A percentile compares a stretch with the other conserved stretches of the same genome.
These are phyloP conservation scores for Escovopsis sp. DNA, from an alignment of 2,329 filamentous ascomycete genomes.

Conservation along the genomic window DNA sequence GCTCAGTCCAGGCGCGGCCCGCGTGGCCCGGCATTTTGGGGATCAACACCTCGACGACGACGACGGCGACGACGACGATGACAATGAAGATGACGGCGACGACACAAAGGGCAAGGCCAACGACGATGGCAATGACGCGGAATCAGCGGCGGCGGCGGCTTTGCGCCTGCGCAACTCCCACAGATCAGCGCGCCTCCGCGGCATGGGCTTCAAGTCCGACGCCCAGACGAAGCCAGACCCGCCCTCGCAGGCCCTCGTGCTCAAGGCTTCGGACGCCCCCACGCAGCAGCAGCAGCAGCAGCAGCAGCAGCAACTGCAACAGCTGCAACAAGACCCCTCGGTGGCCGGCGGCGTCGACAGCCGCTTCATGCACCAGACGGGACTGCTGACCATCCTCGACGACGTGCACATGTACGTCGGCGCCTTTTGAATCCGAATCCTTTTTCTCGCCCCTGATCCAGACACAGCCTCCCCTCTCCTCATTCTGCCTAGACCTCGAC, in stretches of 20 bases:
- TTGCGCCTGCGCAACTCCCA: constrained; percentile 37
- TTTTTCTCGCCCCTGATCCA: background rate
- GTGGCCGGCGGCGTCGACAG: constrained; percentile 15
- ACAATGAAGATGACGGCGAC: constrained; percentile 1
- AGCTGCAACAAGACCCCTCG: constrained; percentile 16
- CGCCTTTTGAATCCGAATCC: background rate
- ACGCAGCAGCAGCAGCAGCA: too few relatives aligned
- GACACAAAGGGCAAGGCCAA: constrained; percentile 2
- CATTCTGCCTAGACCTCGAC: constrained; percentile 23
- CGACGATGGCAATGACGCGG: constrained; percentile 3
- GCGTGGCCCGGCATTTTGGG: too few relatives aligned
- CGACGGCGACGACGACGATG: background rate
- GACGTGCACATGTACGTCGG: constrained; percentile 64
- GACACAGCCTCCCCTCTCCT: background rate
- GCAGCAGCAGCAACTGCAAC: background rate
- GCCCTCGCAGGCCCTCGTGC: constrained; percentile 3
- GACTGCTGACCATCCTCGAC: constrained; percentile 45
- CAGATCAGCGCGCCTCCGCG: constrained; percentile 33
- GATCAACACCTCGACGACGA: constrained; percentile 12
- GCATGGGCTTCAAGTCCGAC: constrained; percentile 35
- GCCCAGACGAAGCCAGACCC: constrained; percentile 7
- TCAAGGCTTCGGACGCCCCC: background rate
- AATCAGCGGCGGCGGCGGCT: constrained; percentile 29
- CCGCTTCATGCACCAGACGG: constrained; percentile 60
- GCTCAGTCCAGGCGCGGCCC: constrained; percentile 6